A percentile compares a stretch with the other conserved stretches of the same genome.
phyloP scores from a whole-genome alignment of 345 rosid genomes.

The Eucalyptus tenuipes region DNA sequence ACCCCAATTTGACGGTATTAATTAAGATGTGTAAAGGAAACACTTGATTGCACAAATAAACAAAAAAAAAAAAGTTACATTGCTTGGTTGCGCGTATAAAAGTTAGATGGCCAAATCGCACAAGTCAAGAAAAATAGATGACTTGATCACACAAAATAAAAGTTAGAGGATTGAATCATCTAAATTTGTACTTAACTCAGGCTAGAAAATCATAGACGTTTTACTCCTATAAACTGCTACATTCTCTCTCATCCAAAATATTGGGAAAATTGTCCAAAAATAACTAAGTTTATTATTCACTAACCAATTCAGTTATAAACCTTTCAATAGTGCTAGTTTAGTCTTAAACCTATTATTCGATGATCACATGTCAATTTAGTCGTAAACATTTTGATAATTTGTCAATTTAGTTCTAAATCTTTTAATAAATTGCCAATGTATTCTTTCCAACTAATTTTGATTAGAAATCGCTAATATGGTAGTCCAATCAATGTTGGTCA shows the following conservation, averaged over 20 bases:
- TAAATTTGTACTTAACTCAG: too few relatives aligned
- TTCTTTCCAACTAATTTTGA: not conserved
- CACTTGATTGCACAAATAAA: not conserved
- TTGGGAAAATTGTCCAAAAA: not conserved
- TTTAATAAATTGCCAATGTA: too few relatives aligned
- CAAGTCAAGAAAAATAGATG: not conserved
- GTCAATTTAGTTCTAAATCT: accelerated
- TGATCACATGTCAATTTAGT: accelerated
- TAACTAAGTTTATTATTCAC: not conserved
- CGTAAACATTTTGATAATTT: too few relatives aligned
- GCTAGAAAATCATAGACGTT: not conserved
- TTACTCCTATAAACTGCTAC: too few relatives aligned
- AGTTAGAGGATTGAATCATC: accelerated
- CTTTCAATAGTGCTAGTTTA: too few relatives aligned
- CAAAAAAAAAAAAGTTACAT: not conserved
- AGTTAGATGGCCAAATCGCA: not conserved
- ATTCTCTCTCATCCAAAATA: not conserved
- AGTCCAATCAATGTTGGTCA: too few relatives aligned
- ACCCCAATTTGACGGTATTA: not conserved
- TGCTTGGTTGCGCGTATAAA: not conserved
- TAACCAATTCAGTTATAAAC: accelerated
- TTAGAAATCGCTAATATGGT: not conserved
- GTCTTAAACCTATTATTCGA: too few relatives aligned
- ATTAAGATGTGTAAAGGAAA: not conserved
- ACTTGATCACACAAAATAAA: not conserved